phyloP scores from a whole-genome alignment of 495 filamentous ascomycete species.

The Talaromyces trachyspermus region DNA sequence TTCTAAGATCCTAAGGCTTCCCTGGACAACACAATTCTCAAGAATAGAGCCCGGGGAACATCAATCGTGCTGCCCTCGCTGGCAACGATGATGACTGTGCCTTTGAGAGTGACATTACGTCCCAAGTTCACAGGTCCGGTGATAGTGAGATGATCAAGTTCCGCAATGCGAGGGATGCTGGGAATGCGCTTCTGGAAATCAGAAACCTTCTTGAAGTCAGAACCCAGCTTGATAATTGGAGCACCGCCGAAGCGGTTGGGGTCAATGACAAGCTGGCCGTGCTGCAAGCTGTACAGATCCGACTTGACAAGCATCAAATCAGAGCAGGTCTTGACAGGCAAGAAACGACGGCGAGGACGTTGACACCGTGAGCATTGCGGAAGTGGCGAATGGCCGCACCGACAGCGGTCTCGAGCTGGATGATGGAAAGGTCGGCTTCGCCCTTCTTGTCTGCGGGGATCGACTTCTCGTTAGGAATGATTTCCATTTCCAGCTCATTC shows the following conservation, averaged over 20 bases:
- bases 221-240: slow-evolving; percentile 98
- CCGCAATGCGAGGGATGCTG: slow-evolving; percentile 94
- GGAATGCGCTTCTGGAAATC: slow-evolving; percentile 98
- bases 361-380: slow-evolving; percentile 96
- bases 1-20: slow-evolving; percentile 89
- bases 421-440: slow-evolving; percentile 92
- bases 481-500: slow-evolving; percentile 98
- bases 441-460: slow-evolving; percentile 99
- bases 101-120: slow-evolving; percentile 90
- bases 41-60: slow-evolving; percentile 93
- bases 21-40: slow-evolving; percentile 99
- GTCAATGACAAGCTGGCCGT: slow-evolving; percentile 96
- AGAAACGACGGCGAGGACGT: slow-evolving; percentile 96
- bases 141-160: slow-evolving; percentile 96
- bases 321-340: slow-evolving; percentile 99
- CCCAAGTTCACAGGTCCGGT: slow-evolving; percentile 96
- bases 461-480: slow-evolving; percentile 98
- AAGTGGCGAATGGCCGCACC: slow-evolving; percentile 99
- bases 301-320: slow-evolving; percentile 99
- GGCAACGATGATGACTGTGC: slow-evolving; percentile 99
- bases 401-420: slow-evolving; percentile 97
- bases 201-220: slow-evolving; percentile 99
- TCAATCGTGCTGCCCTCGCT: slow-evolving; percentile 98
- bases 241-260: slow-evolving; percentile 92
- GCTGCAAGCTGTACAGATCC: slow-evolving; percentile 98